These are phyloP conservation scores for Pyrenochaeta sp. DNA, from an alignment of 2,329 filamentous ascomycete species.

Conservation along the genomic window DNA sequence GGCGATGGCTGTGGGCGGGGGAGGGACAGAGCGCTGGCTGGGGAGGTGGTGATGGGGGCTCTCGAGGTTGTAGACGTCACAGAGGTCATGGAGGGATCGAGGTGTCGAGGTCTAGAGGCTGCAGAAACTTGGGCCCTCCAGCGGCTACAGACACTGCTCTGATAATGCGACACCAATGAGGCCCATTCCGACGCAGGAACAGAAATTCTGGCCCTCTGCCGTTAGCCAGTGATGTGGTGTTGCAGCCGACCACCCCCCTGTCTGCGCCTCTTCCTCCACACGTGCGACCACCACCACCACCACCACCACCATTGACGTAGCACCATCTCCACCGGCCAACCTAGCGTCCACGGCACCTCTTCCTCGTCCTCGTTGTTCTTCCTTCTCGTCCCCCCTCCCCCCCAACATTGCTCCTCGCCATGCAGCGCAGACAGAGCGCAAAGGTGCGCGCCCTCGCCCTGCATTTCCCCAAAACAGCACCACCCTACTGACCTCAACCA, in stretches of 20 bases:
- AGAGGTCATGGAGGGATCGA: not conserved
- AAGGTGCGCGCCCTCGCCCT: conserved; percentile 26
- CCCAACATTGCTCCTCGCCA: conserved; percentile 19
- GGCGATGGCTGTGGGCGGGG: not conserved
- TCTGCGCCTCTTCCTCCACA: not conserved
- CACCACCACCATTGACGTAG: not conserved
- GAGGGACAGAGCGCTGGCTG: not conserved
- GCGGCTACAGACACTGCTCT: not conserved
- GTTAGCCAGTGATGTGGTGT: conserved; percentile 3
- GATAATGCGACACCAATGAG: conserved; percentile 18
- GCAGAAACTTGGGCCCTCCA: not conserved
- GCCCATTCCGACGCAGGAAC: conserved; percentile 21
- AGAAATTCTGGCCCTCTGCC: not conserved
- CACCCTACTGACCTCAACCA: not conserved
- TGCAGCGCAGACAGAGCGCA: conserved; percentile 50
- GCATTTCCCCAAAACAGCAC: not conserved
- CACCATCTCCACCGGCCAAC: too few species aligned
- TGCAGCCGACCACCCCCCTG: not conserved
- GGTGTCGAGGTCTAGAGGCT: not conserved
- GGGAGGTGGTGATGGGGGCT: too few species aligned
- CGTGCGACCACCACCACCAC: not conserved
- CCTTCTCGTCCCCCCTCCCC: not conserved
- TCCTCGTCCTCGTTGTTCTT: not conserved
- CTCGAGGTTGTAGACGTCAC: too few species aligned
- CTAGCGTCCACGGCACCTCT: too few species aligned